Evolutionary conservation across 352 stramenopile genomes (phyloP).

Genomic region (Phytophthora tubulina): DNA sequence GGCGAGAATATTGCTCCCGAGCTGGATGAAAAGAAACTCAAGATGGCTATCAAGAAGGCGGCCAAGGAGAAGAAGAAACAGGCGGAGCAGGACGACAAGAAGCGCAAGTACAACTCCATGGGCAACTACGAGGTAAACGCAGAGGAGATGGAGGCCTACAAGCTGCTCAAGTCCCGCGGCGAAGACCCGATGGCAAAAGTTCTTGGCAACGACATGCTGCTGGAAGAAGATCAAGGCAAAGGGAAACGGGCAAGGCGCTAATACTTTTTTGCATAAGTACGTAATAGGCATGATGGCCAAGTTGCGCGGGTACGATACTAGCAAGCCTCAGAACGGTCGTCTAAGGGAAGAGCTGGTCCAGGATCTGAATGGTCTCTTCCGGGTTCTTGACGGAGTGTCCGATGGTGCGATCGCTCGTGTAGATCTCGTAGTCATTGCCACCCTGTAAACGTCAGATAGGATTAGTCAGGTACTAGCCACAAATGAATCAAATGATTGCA

Average conservation of each 20-base stretch:
- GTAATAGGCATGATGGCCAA: constrained; percentile 43
- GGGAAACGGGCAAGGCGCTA: constrained; percentile 39
- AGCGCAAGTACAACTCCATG: constrained; percentile 97
- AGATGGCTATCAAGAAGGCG: constrained; percentile 84
- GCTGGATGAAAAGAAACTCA: constrained; percentile 87
- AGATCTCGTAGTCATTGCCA: constrained; percentile 99
- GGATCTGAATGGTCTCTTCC: constrained; percentile 97
- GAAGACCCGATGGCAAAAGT: constrained; percentile 97
- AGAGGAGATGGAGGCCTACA: constrained; percentile 97
- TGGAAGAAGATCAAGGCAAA: constrained; percentile 41
- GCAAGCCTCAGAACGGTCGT: constrained; percentile 21
- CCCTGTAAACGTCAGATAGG: constrained; percentile 55
- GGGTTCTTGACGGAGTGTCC: constrained; percentile 97
- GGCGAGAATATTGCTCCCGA: constrained; percentile 86
- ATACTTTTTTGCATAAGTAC: constrained; percentile 36
- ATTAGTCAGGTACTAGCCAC: constrained; percentile 10
- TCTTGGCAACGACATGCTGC: constrained; percentile 64
- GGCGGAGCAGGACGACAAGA: constrained; percentile 74
- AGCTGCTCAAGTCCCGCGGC: constrained; percentile 85
- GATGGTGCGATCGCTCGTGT: constrained; percentile 95
- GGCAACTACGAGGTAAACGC: constrained; percentile 91
- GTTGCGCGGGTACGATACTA: constrained; percentile 28
- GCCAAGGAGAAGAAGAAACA: constrained; percentile 70
- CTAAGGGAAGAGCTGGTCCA: constrained; percentile 96
- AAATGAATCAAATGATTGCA: constrained; percentile 26